phyloP scores from a whole-genome alignment of 768 basidiomycete species.

The Russula foetens region DNA sequence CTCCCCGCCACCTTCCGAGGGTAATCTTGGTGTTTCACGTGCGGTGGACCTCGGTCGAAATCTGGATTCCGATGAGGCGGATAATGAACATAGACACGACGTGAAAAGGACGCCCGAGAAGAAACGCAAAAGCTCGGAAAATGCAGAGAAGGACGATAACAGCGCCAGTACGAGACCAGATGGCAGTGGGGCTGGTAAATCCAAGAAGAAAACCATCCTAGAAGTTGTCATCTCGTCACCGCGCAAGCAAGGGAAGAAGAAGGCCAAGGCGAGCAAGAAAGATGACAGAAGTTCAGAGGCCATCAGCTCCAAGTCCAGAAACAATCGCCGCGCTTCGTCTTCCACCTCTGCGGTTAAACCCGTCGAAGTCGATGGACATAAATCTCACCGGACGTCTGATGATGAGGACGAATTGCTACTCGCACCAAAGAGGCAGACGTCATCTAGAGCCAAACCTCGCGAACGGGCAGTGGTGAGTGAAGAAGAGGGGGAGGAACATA shows the following conservation, averaged over 20 bases:
- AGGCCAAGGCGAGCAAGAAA: constrained; percentile 2
- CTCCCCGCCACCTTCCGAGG: background rate
- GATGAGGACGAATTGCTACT: constrained; percentile 12
- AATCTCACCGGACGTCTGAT: background rate
- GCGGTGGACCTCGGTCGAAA: background rate
- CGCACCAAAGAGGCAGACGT: constrained; percentile 8
- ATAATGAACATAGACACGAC: constrained; percentile 8
- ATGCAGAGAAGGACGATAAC: constrained; percentile 12
- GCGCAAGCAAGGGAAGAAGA: constrained; percentile 20
- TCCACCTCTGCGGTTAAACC: background rate
- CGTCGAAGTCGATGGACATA: background rate
- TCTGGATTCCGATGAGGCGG: constrained; percentile 10
- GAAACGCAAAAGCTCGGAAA: constrained; percentile 3
- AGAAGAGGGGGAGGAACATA: background rate
- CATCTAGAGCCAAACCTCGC: constrained; percentile 1
- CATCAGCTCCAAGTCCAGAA: constrained; percentile 10
- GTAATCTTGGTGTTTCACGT: background rate
- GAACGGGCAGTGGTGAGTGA: background rate
- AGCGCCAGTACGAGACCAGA: background rate
- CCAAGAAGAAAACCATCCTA: constrained; percentile 14
- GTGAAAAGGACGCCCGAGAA: constrained; percentile 17
- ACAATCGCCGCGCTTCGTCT: background rate
- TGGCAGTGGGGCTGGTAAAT: constrained; percentile 7
- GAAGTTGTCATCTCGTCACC: constrained; percentile 23
- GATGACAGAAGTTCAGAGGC: constrained; percentile 1